A percentile compares a stretch with the other conserved stretches of the same genome.
phyloP scores from a whole-genome alignment of 2,329 filamentous ascomycete species.

The Ascochyta clinopodiicola region DNA sequence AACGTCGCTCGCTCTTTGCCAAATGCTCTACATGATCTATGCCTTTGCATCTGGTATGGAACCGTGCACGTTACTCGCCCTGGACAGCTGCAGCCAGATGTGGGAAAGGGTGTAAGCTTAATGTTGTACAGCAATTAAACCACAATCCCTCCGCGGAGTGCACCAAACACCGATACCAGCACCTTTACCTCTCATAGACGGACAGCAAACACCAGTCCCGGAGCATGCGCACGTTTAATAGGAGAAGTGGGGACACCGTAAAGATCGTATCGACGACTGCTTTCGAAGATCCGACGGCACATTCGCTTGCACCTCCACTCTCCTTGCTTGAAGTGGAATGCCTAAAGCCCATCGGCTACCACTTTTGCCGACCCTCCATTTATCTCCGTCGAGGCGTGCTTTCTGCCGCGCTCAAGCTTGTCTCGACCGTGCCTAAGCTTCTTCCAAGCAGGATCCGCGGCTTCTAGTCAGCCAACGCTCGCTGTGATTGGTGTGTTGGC shows the following conservation, averaged over 20 bases:
- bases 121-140: too few species aligned
- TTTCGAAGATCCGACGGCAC: too few species aligned
- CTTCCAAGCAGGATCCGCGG: not conserved
- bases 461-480: not conserved
- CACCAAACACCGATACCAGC: not conserved
- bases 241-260: not conserved
- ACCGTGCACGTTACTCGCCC: not conserved
- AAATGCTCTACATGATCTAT: not conserved
- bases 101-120: not conserved
- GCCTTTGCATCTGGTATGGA: not conserved
- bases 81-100: not conserved
- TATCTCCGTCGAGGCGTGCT: slow-evolving; percentile 7
- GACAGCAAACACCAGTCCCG: not conserved
- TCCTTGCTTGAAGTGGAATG: too few species aligned
- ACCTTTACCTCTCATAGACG: not conserved
- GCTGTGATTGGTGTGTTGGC: slow-evolving; percentile 1
- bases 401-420: slow-evolving; percentile 6
- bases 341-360: not conserved
- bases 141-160: not conserved
- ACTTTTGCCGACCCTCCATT: slow-evolving; percentile 7
- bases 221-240: not conserved
- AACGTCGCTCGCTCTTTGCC: not conserved
- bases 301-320: too few species aligned
- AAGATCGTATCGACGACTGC: not conserved
- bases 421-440: not conserved